These are phyloP conservation scores for Plasmodium sp. DNA, from an alignment of 169 alveolate genomes.

Conservation along the genomic window DNA sequence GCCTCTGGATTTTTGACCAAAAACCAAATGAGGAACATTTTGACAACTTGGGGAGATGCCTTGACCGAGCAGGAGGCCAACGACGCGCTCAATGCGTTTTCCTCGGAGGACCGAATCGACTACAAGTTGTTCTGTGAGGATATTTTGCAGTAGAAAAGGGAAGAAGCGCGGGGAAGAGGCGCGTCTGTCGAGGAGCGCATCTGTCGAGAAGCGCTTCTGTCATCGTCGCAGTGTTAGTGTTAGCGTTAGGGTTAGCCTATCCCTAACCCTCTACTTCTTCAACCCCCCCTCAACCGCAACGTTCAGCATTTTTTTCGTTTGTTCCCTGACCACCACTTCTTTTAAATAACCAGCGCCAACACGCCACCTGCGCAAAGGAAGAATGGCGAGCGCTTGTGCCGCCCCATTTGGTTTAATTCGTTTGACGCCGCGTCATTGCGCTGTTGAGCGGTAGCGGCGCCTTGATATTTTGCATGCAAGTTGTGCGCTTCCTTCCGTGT, in stretches of 20 bases:
- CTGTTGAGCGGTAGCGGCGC: background rate
- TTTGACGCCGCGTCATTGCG: background rate
- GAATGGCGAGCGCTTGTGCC: background rate
- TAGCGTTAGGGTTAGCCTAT: background rate
- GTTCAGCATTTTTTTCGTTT: background rate
- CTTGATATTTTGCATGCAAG: background rate
- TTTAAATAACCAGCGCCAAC: background rate
- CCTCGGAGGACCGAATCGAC: slow-evolving; percentile 37
- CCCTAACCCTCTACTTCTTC: background rate
- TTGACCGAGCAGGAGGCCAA: slow-evolving; percentile 77
- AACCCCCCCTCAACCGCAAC: background rate
- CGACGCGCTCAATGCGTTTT: slow-evolving; percentile 70
- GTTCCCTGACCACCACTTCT: background rate
- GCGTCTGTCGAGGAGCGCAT: background rate
- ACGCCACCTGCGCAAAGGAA: background rate
- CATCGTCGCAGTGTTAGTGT: background rate
- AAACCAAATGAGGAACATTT: slow-evolving; percentile 79
- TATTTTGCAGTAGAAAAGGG: background rate
- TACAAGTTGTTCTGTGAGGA: slow-evolving; percentile 55
- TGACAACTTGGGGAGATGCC: slow-evolving; percentile 83
- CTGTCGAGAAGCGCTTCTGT: no score
- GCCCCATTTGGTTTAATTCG: background rate
- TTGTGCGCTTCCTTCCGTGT: background rate
- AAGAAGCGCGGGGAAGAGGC: background rate
- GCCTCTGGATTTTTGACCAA: slow-evolving; percentile 74